Evolutionary conservation across 2,329 filamentous ascomycete genomes (phyloP), one percentile per base, ranked within the genome.

Genomic region (Hortaea sp.): DNA sequence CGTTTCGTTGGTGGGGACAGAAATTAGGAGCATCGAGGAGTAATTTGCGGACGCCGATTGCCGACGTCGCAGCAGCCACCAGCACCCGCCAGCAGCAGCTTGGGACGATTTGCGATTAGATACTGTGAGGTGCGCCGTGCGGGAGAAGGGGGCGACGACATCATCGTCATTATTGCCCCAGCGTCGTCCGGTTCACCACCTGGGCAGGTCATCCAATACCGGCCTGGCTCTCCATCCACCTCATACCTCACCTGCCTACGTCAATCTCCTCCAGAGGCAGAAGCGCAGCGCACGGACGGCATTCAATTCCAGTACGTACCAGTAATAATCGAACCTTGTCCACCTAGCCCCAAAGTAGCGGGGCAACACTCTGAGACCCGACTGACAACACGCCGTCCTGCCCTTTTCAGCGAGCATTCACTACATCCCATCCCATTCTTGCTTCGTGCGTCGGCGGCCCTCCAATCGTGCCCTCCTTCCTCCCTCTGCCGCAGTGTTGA

Each of bases 331-430:
- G 10, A 39, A 39, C 37, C 37, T 27, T 39, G 37, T 27, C 37
- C 10, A 39, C 37, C 37, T 39, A 39, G 37, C 20, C 37, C 37
- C 37, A 39, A 39, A 13, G 20, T 20, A 10, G 37, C 37, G 37
- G 37, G 37, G 37, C 37, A 39, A 39, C 13, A 10, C 37, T 39
- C 37, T 39, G 13, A 12, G 40, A 42, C 12, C 29, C 27, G 29
- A 29, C 40, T 42, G 20, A 31, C 40, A 42, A 42, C 40, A 31
- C 40, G 40, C 9, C 40, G 7, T 29, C 40, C 29, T 42, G 40
- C 29, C 40, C 27, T 29, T 31, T 31, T 20, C 40, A 42, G 29
- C 20, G 12, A 42, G 9, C 40, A 42, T 42, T 31, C 20, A 31
- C 38, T 40, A 13, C 10, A 9, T 9, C 40, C 27, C 10, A 9